Conservation (phyloP, 192 early-diverging fungal genomes). For the Mortierella claussenii region DNA sequence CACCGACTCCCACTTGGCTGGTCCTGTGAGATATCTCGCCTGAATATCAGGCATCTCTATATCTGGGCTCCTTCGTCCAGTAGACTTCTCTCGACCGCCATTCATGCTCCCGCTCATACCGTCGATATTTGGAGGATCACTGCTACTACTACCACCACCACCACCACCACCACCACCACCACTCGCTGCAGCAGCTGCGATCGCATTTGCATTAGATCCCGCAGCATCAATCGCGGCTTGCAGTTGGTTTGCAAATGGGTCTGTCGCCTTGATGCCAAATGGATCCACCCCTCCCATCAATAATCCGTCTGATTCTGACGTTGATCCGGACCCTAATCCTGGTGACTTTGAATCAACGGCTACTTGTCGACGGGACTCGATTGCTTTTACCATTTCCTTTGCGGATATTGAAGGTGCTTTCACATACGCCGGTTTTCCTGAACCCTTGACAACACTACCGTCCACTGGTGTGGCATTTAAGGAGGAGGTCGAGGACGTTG, state of each 20-base stretch:
- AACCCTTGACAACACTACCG: no score
- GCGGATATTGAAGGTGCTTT: slow-evolving; percentile 25
- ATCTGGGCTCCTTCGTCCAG: neutral
- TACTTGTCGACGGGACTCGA: slow-evolving; percentile 28
- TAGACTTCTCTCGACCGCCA: neutral
- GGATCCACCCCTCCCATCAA: slow-evolving; percentile 13
- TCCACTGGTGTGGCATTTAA: no score
- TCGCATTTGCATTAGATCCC: neutral
- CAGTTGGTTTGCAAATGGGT: slow-evolving; percentile 49
- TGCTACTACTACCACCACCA: no score
- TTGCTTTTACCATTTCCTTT: slow-evolving; percentile 41
- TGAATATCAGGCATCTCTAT: slow-evolving; percentile 35
- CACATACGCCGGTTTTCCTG: slow-evolving; percentile 20
- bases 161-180: no score
- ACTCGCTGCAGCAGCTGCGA: no score
- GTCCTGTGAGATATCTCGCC: slow-evolving; percentile 31
- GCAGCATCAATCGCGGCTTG: slow-evolving; percentile 44
- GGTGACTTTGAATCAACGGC: neutral
- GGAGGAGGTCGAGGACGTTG: no score
- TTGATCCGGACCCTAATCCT: neutral
- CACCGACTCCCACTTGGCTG: slow-evolving; percentile 40
- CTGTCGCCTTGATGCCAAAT: slow-evolving; percentile 23
- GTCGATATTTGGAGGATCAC: no score
- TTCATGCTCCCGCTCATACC: neutral
- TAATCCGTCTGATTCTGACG: neutral